phyloP scores from a whole-genome alignment of 2,329 filamentous ascomycete species.

The Colletotrichum spinosum region DNA sequence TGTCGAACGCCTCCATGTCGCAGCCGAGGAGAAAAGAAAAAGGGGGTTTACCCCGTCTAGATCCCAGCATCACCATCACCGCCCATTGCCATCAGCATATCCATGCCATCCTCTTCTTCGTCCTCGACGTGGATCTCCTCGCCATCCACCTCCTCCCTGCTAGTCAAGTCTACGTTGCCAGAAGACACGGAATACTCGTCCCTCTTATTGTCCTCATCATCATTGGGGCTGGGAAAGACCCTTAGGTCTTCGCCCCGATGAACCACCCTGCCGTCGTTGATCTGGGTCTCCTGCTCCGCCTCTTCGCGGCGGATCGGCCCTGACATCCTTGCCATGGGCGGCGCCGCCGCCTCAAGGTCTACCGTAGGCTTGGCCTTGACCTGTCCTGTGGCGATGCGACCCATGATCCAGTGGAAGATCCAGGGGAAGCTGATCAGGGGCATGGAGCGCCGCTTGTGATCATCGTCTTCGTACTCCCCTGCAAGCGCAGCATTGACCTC shows the following conservation, averaged over 20 bases:
- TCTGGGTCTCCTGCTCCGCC: conserved; percentile 24
- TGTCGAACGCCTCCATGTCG: conserved; percentile 34
- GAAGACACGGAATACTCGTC: conserved; percentile 25
- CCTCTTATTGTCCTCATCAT: conserved; percentile 2
- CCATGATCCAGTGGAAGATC: conserved; percentile 82
- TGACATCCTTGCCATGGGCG: conserved; percentile 11
- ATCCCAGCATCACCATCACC: conserved; percentile 12
- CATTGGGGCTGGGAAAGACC: conserved; percentile 29
- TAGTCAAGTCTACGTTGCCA: conserved; percentile 7
- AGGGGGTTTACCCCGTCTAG: conserved; percentile 20
- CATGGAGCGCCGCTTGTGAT: conserved; percentile 59
- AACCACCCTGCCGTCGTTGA: conserved; percentile 37
- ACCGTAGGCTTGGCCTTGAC: conserved; percentile 24
- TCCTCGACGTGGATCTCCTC: conserved; percentile 5
- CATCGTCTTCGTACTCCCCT: conserved; percentile 51
- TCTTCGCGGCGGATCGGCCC: conserved; percentile 8
- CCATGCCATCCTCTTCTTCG: conserved; percentile 29
- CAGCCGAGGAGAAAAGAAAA: conserved; percentile 22
- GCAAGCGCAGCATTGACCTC: conserved; percentile 71
- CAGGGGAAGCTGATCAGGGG: conserved; percentile 95
- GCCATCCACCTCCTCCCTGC: conserved; percentile 31
- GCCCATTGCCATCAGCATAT: conserved; percentile 15
- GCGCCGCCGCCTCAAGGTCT: conserved; percentile 18
- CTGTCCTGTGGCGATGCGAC: conserved; percentile 68
- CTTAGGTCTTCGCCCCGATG: conserved; percentile 37